Conservation (phyloP, 1,284 basidiomycete species). For the Athelia sp. region DNA sequence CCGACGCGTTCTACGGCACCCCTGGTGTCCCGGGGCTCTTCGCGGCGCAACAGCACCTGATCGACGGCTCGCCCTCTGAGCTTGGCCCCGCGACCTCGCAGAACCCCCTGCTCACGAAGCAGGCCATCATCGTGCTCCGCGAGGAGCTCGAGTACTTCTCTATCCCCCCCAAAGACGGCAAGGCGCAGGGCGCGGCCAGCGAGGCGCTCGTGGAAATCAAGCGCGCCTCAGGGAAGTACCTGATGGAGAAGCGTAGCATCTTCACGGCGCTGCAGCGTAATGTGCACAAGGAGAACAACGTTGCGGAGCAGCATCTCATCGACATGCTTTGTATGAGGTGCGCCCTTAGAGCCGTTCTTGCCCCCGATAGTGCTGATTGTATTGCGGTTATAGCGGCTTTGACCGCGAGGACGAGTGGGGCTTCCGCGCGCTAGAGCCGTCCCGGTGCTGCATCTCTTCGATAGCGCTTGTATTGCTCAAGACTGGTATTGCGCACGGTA, state of each 20-base stretch:
- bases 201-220: slow-evolving; percentile 74
- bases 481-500: slow-evolving; percentile 84
- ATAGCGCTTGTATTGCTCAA: slow-evolving; percentile 97
- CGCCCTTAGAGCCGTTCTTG: slow-evolving; percentile 14
- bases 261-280: slow-evolving; percentile 98
- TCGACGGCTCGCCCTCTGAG: slow-evolving; percentile 53
- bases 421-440: slow-evolving; percentile 92
- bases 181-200: slow-evolving; percentile 72
- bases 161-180: slow-evolving; percentile 75
- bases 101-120: slow-evolving; percentile 92
- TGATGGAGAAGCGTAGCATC: slow-evolving; percentile 88
- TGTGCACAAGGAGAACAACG: slow-evolving; percentile 98
- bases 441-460: slow-evolving; percentile 94
- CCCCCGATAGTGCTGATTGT: neutral
- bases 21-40: slow-evolving; percentile 69
- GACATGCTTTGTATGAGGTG: slow-evolving; percentile 99
- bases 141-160: slow-evolving; percentile 99
- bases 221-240: slow-evolving; percentile 77
- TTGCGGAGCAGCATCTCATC: slow-evolving; percentile 98
- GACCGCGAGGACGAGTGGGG: slow-evolving; percentile 97
- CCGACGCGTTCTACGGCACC: slow-evolving; percentile 91
- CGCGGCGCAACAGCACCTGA: slow-evolving; percentile 74
- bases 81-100: slow-evolving; percentile 61
- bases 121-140: slow-evolving; percentile 96
- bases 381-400: slow-evolving; percentile 69